Base-by-base conservation (phyloP, 2,329 filamentous ascomycete species). In the Pestalotiopsis sp. region DNA sequence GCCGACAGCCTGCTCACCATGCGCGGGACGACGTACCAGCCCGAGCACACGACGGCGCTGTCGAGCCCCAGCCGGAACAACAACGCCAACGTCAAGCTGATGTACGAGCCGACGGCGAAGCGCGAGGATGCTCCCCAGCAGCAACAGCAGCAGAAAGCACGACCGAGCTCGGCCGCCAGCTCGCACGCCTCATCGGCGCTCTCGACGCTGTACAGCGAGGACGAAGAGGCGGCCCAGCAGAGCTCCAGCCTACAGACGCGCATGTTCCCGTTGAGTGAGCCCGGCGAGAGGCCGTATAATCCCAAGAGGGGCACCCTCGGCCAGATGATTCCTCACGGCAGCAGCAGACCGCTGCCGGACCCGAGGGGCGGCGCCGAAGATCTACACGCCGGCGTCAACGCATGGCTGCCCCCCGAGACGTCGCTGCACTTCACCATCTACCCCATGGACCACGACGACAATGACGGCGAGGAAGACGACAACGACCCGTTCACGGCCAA, bases 151-250 rank as follows among this genome's bases (percentile, higher is more conserved):
- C 27, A n/a, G 7, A 70, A 68, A 57, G 59, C 57, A 9, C 72
- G 71, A 2, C 71, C 75, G 17, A 75, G 72, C 56, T 77, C 77
- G 0, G 67, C 69, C 31, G 72, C 81, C 3, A 87, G 84, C 70
- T 80, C 85, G 9, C 77, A 81, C 31, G 31, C 7, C 14, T 88
- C 86, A 0, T 88, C 86, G 52, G 83, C 85, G 2, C 78, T 89
- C 4, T 89, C 87, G 3, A 89, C 87, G 0, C 75, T 89, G 4
- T 88, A 88, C 70, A 88, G 86, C 68, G 85, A 84, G 62, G 85
- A 86, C 38, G 86, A 87, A 66, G 78, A 80, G 1, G 13, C 20
- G 5, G 11, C 13, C 3, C 36, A 45, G 9, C 39, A 65, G n/a
- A 20, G 11, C 58, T 13, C 61, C 13, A 25, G 36, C 12, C 38